Evolutionary conservation across 2,329 filamentous ascomycete genomes (phyloP).

Genomic region (Tolypocladium paradoxum): DNA sequence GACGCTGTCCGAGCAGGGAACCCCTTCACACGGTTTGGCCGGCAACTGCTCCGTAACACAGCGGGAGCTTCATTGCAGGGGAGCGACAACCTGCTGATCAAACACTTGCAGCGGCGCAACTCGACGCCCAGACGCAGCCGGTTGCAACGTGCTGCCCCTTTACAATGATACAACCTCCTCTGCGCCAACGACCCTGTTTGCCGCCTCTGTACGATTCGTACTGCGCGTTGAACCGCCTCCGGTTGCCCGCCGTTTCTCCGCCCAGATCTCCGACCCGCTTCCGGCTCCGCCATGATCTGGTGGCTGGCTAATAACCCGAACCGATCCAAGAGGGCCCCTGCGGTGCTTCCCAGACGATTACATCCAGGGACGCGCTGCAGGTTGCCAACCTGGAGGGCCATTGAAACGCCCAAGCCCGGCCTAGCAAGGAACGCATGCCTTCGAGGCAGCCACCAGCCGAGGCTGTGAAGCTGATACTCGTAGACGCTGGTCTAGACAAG

Average conservation of each 20-base stretch:
- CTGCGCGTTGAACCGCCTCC: too few species aligned
- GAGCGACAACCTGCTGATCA: background rate
- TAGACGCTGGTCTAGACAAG: background rate
- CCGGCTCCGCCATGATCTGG: background rate
- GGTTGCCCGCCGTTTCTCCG: background rate
- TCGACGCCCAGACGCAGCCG: background rate
- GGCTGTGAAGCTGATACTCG: background rate
- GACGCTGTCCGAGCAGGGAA: background rate
- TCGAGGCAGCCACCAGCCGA: background rate
- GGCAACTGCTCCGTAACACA: background rate
- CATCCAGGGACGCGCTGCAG: too few species aligned
- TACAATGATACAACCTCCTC: background rate
- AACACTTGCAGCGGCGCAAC: background rate
- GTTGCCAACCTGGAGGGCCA: background rate
- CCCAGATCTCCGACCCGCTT: background rate
- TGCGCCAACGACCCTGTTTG: background rate
- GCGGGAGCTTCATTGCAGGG: background rate
- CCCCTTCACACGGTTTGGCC: background rate
- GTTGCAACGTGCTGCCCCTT: background rate
- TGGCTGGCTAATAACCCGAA: background rate
- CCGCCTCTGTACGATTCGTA: background rate
- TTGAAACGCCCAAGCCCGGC: background rate
- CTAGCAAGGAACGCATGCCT: background rate
- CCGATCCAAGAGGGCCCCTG: too few species aligned
- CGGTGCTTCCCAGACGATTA: too few species aligned